Conservation (phyloP, 192 early-diverging fungal species). For the Rhizophagus prolifer region DNA sequence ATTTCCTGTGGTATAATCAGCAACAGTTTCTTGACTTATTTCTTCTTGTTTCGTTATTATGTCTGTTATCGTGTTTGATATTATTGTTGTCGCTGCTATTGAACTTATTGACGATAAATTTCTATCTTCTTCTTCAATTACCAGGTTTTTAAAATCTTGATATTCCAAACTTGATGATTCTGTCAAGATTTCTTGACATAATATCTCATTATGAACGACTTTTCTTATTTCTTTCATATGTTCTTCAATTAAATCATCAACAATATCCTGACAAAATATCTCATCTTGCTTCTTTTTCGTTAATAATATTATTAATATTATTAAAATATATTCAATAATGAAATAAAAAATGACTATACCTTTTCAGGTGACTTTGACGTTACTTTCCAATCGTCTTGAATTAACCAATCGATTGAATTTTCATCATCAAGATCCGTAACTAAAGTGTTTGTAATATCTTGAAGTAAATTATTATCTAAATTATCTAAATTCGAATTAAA, state of each 20-base stretch:
- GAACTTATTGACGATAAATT: neutral
- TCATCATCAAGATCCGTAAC: no score
- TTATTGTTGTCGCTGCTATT: no score
- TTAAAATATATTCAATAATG: no score
- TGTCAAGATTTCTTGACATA: neutral
- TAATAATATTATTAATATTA: no score
- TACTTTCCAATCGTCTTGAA: neutral
- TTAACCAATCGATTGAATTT: no score
- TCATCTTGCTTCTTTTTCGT: neutral
- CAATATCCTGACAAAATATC: neutral
- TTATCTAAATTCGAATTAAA: neutral
- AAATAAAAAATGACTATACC: neutral
- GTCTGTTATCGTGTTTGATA: neutral
- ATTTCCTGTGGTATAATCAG: neutral
- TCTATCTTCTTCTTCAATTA: neutral
- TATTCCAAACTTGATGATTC: neutral
- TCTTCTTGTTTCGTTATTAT: neutral
- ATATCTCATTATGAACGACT: neutral
- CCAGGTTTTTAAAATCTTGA: neutral
- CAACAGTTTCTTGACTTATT: neutral
- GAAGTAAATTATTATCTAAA: neutral
- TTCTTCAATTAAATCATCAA: neutral
- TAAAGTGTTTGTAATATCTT: neutral
- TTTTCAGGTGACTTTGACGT: neutral
- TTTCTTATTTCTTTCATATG: neutral